Evolutionary conservation across 2,329 filamentous ascomycete species (phyloP), one percentile per base, ranked within the genome.

Genomic region (Venturia carpophila): DNA sequence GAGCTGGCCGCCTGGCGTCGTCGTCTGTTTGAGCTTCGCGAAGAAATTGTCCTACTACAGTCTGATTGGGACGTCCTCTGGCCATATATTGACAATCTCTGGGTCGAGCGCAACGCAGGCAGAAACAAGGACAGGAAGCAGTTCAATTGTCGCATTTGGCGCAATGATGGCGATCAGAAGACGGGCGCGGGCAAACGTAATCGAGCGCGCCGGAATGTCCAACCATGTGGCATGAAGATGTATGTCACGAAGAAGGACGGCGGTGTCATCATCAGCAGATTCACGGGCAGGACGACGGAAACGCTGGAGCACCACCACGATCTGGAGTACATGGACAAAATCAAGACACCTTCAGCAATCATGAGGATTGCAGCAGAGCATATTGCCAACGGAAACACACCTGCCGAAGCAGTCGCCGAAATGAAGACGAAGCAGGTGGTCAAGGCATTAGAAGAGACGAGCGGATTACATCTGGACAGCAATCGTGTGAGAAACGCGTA

Each of bases 181-280:
- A 49, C 49, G 9, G 63, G 63, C 3, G 17, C 27, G 19, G 63
- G 63, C 24, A 47, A 52, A 21, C 24, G 63, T n/a, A 64, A 64
- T 19, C 24, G 63, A 19, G 52, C 37, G 47, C 47, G 63, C 9
- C 24, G 63, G 15, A 52, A 64, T 43, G 49, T 64, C 9, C 47
- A 58, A 27, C 63, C 63, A 27, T 64, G 63, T 19, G 49, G 63
- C 37, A 64, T 64, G 63, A 64, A 64, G 63, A 64, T 64, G 63
- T 64, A 64, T 52, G 63, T 64, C n/a, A 64, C 37, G 15, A 47
- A 49, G n/a, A 64, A 43, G 42, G 63, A 64, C 24, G 49, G 52
- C 39, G 52, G 52, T 27, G 63, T 64, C 9, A n/a, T 58, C 9
- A 64, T 64, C 42, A 58, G 47, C 37, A 37, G 63, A 39, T 64